These are phyloP conservation scores for Ceratobasidium sp. DNA, from an alignment of 1,284 basidiomycete species.

Conservation along the genomic window DNA sequence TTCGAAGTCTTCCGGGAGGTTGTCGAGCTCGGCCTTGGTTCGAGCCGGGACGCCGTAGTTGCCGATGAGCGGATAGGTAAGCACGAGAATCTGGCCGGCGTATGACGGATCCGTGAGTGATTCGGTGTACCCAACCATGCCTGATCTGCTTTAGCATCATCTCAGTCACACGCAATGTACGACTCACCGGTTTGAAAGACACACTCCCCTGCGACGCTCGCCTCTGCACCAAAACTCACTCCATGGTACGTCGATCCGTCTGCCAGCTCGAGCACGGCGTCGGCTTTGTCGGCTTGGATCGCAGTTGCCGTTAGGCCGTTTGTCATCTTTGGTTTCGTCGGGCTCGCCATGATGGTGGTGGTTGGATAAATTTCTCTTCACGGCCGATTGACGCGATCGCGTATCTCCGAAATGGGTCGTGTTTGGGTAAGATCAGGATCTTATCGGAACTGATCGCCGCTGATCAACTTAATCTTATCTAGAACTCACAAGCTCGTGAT, in stretches of 20 bases:
- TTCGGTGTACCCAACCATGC: too few relatives aligned
- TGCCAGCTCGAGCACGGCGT: slow-evolving; percentile 88
- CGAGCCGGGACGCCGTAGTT: slow-evolving; percentile 98
- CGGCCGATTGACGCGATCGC: slow-evolving; percentile 18
- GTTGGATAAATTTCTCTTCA: slow-evolving; percentile 26
- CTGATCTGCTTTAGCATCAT: too few relatives aligned
- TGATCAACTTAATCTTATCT: slow-evolving; percentile 30
- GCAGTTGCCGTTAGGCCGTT: not conserved
- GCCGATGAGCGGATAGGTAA: slow-evolving; percentile 97
- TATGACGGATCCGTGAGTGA: too few relatives aligned
- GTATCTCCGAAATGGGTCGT: slow-evolving; percentile 26
- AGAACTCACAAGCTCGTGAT: not conserved
- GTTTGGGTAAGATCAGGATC: slow-evolving; percentile 12
- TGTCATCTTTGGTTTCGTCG: not conserved
- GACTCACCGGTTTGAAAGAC: slow-evolving; percentile 98
- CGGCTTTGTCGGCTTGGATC: slow-evolving; percentile 51
- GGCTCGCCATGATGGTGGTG: slow-evolving; percentile 23
- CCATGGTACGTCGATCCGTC: slow-evolving; percentile 93
- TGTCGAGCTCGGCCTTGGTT: slow-evolving; percentile 66
- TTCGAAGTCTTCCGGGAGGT: slow-evolving; percentile 88
- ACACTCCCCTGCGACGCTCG: slow-evolving; percentile 96
- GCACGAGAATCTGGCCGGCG: slow-evolving; percentile 66
- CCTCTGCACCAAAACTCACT: slow-evolving; percentile 93
- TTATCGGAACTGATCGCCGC: slow-evolving; percentile 8
- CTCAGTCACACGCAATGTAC: too few relatives aligned